phyloP scores from a whole-genome alignment of 768 basidiomycete species.

The Trametes cubensis region DNA sequence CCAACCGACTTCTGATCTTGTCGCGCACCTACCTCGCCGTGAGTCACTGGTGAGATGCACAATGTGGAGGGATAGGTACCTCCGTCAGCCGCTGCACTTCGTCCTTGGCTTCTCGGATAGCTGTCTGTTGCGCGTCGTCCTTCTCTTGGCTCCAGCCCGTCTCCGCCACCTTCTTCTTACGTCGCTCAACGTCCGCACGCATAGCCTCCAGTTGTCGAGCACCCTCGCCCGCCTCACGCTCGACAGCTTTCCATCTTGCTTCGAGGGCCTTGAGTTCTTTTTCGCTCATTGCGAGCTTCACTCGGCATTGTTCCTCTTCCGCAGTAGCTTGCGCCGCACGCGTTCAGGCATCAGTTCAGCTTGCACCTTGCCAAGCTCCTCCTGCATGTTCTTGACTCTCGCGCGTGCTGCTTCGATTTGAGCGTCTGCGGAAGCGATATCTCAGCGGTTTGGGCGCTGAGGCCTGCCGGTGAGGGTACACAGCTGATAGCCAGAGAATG shows the following conservation, averaged over 20 bases:
- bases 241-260: slow-evolving; percentile 77
- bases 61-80: slow-evolving; percentile 45
- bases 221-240: slow-evolving; percentile 81
- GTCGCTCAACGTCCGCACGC: slow-evolving; percentile 58
- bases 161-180: slow-evolving; percentile 53
- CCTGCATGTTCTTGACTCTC: no score
- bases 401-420: no score
- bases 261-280: slow-evolving; percentile 81
- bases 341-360: slow-evolving; percentile 78
- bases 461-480: no score
- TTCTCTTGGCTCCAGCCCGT: slow-evolving; percentile 79
- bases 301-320: slow-evolving; percentile 81
- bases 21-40: slow-evolving; percentile 62
- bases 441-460: no score
- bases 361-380: no score
- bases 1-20: slow-evolving; percentile 61
- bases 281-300: slow-evolving; percentile 74
- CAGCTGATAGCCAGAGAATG: no score
- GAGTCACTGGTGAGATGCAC: slow-evolving; percentile 3
- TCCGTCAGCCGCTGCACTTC: slow-evolving; percentile 62
- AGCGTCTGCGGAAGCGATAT: no score
- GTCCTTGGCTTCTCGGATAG: slow-evolving; percentile 53
- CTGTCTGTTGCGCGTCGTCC: slow-evolving; percentile 59
- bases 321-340: slow-evolving; percentile 75
- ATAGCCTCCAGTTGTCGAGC: slow-evolving; percentile 65